Percentiles rank a stretch among this genome's conserved stretches.
Conservation (phyloP, 257 asterid genomes). For the Jacaranda mimosifolia region DNA sequence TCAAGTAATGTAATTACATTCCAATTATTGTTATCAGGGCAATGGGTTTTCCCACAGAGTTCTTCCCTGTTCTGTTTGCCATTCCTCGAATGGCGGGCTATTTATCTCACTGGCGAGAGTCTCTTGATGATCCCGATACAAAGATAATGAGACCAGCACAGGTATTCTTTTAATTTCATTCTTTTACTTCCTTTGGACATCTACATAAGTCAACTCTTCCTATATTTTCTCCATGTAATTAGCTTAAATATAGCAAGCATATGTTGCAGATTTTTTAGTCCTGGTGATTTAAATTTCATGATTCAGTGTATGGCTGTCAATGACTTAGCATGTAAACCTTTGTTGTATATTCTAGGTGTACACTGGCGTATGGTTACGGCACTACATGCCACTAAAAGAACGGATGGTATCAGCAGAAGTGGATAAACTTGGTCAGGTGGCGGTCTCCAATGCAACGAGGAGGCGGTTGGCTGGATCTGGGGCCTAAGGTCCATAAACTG, state of each 20-base stretch:
- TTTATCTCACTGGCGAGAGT: constrained; percentile 96
- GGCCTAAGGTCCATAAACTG: constrained; percentile 44
- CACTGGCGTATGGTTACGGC: constrained; percentile 91
- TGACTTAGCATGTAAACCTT: not conserved
- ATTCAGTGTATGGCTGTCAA: not conserved
- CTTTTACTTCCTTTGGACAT: not conserved
- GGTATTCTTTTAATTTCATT: constrained; percentile 46
- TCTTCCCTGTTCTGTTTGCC: constrained; percentile 94
- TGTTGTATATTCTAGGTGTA: constrained; percentile 63
- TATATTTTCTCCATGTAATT: not conserved
- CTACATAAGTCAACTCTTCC: not conserved
- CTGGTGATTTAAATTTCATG: not conserved
- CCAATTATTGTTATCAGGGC: constrained; percentile 63
- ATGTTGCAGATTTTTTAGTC: not conserved
- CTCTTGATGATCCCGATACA: constrained; percentile 90
- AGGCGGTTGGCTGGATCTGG: constrained; percentile 90
- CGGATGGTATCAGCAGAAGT: constrained; percentile 53
- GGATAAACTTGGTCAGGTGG: constrained; percentile 83
- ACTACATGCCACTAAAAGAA: constrained; percentile 71
- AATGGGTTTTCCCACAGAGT: constrained; percentile 96
- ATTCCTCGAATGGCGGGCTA: constrained; percentile 99
- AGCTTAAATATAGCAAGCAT: not conserved
- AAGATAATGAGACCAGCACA: constrained; percentile 99
- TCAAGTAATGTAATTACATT: not conserved
- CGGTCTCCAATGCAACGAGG: constrained; percentile 87